Conservation (phyloP, 2,329 filamentous ascomycete species). For the Xylariaceae sp. region DNA sequence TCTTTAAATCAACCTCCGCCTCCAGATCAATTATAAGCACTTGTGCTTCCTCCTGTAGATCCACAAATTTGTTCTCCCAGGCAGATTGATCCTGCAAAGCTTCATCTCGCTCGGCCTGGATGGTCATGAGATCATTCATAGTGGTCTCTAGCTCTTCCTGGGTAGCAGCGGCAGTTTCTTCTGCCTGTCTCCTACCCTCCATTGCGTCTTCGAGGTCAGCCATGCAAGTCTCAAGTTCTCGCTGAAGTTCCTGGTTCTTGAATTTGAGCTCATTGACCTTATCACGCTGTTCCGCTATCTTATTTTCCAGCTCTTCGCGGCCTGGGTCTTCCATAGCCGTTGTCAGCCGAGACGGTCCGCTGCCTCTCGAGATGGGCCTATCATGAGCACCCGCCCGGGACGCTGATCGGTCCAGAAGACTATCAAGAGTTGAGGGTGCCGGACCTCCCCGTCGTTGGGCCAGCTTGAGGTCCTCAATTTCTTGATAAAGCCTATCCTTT, state of each 20-base stretch:
- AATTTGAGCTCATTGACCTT: slow-evolving; percentile 85
- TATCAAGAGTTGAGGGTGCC: slow-evolving; percentile 75
- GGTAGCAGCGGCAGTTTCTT: slow-evolving; percentile 64
- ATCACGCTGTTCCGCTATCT: slow-evolving; percentile 82
- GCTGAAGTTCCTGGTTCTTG: slow-evolving; percentile 86
- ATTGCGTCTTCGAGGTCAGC: slow-evolving; percentile 79
- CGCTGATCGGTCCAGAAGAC: slow-evolving; percentile 91
- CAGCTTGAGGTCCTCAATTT: slow-evolving; percentile 96
- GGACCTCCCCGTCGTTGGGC: slow-evolving; percentile 74
- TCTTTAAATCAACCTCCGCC: slow-evolving; percentile 73
- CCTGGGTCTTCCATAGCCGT: slow-evolving; percentile 71
- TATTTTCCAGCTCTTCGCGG: slow-evolving; percentile 84
- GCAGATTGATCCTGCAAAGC: slow-evolving; percentile 70
- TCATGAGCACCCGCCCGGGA: slow-evolving; percentile 76
- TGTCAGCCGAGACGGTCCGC: slow-evolving; percentile 70
- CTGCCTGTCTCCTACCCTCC: slow-evolving; percentile 64
- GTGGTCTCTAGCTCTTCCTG: slow-evolving; percentile 82
- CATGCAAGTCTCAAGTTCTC: slow-evolving; percentile 79
- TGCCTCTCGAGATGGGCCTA: slow-evolving; percentile 76
- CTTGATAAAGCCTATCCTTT: slow-evolving; percentile 91
- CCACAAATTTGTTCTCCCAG: slow-evolving; percentile 66
- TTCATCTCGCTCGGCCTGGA: slow-evolving; percentile 87
- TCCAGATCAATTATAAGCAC: slow-evolving; percentile 71
- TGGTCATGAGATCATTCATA: slow-evolving; percentile 77
- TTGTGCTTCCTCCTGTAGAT: slow-evolving; percentile 66